Percentiles rank a stretch among this genome's conserved stretches.
These are phyloP conservation scores for Pleomassaria siparia DNA, from an alignment of 2,329 filamentous ascomycete genomes.

Conservation along the genomic window DNA sequence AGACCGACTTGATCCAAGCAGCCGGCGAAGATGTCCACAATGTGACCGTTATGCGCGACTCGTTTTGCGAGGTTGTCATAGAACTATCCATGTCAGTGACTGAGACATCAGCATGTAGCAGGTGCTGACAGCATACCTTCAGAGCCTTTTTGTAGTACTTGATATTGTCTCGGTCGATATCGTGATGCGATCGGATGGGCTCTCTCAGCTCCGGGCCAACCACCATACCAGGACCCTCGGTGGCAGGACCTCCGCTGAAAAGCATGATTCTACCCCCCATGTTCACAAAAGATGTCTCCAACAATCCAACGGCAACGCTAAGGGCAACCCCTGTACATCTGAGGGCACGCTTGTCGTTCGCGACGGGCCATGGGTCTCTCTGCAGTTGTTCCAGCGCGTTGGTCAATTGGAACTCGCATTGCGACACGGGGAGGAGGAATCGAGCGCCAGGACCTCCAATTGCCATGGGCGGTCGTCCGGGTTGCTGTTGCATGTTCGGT, in stretches of 20 bases:
- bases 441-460: slow-evolving; percentile 80
- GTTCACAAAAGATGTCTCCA: slow-evolving; percentile 96
- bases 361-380: slow-evolving; percentile 96
- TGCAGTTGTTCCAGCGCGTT: slow-evolving; percentile 94
- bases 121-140: slow-evolving; percentile 61
- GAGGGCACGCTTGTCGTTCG: slow-evolving; percentile 85
- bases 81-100: slow-evolving; percentile 59
- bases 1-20: slow-evolving; percentile 97
- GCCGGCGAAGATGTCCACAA: slow-evolving; percentile 96
- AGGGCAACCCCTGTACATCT: slow-evolving; percentile 96
- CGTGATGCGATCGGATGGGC: slow-evolving; percentile 95
- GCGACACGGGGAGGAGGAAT: slow-evolving; percentile 90
- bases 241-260: slow-evolving; percentile 91
- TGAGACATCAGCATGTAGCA: not conserved
- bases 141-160: slow-evolving; percentile 99
- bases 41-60: slow-evolving; percentile 92
- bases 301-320: slow-evolving; percentile 86
- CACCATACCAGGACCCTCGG: slow-evolving; percentile 94
- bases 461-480: slow-evolving; percentile 68
- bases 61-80: slow-evolving; percentile 94
- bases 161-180: slow-evolving; percentile 97
- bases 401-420: slow-evolving; percentile 96
- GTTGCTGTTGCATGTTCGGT: slow-evolving; percentile 67
- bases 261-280: slow-evolving; percentile 95
- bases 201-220: slow-evolving; percentile 94